These are phyloP conservation scores for Imleria badia DNA, from an alignment of 768 basidiomycete species.

Conservation along the genomic window DNA sequence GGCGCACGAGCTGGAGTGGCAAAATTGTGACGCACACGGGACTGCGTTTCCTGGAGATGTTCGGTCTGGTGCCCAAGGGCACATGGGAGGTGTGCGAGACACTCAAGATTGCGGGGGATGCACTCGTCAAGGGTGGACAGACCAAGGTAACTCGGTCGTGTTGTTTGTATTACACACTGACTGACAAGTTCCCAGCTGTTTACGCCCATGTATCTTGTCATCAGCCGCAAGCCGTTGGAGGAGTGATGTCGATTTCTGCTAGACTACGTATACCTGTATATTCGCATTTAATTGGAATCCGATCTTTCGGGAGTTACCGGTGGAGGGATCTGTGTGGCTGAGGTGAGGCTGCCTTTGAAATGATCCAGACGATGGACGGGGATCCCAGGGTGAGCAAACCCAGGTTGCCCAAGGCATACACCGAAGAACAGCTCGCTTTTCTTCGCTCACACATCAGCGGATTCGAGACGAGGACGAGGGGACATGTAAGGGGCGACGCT, in stretches of 20 bases:
- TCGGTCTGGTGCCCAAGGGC: slow-evolving; percentile 87
- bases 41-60: slow-evolving; percentile 71
- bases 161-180: neutral
- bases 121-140: slow-evolving; percentile 82
- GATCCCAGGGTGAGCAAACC: slow-evolving; percentile 68
- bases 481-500: slow-evolving; percentile 63
- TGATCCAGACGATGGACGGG: slow-evolving; percentile 37
- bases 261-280: no score
- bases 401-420: slow-evolving; percentile 64
- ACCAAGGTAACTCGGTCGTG: slow-evolving; percentile 57
- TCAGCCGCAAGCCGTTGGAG: slow-evolving; percentile 52
- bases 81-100: slow-evolving; percentile 89
- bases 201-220: slow-evolving; percentile 82
- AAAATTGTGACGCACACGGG: slow-evolving; percentile 79
- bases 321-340: slow-evolving; percentile 22
- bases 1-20: slow-evolving; percentile 89
- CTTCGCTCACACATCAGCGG: slow-evolving; percentile 52
- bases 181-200: slow-evolving; percentile 56
- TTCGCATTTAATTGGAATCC: slow-evolving; percentile 20
- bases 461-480: slow-evolving; percentile 59
- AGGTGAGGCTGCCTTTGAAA: slow-evolving; percentile 2
- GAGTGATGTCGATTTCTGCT: neutral
- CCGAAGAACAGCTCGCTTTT: slow-evolving; percentile 60
- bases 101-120: slow-evolving; percentile 75
- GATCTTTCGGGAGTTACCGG: slow-evolving; percentile 29